Percentiles rank a stretch among this genome's conserved stretches.
These are phyloP conservation scores for Monosporascus ibericus DNA, from an alignment of 2,329 filamentous ascomycete species.

Conservation along the genomic window DNA sequence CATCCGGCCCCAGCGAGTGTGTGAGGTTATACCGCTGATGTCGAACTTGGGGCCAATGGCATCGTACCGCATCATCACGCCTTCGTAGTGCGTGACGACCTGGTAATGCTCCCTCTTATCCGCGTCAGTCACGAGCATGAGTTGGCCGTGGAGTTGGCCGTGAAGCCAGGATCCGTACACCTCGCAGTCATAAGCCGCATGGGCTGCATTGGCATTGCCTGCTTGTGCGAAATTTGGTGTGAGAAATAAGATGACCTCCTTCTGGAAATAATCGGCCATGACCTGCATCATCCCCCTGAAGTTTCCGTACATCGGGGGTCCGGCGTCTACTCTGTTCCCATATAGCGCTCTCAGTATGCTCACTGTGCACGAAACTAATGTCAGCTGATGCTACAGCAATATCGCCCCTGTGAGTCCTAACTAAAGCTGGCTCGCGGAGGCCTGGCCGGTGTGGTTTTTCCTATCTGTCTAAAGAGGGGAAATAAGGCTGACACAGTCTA, in stretches of 20 bases:
- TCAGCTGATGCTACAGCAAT: no score
- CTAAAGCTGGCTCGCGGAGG: background rate
- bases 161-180: background rate
- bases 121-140: background rate
- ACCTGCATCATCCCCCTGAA: background rate
- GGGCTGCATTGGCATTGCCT: background rate
- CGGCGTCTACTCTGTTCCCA: background rate
- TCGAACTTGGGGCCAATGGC: background rate
- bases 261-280: background rate
- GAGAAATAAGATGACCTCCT: background rate
- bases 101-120: background rate
- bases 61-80: background rate
- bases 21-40: background rate
- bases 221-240: background rate
- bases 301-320: background rate
- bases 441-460: no score
- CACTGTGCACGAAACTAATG: background rate
- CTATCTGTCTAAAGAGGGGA: background rate
- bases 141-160: background rate
- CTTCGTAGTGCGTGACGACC: background rate
- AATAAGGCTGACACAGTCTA: background rate
- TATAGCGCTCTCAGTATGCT: background rate
- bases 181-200: background rate
- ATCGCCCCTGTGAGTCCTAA: background rate
- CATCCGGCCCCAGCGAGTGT: background rate